phyloP scores from a whole-genome alignment of 202 grass and related monocot genomes.

The Setaria viridis region DNA sequence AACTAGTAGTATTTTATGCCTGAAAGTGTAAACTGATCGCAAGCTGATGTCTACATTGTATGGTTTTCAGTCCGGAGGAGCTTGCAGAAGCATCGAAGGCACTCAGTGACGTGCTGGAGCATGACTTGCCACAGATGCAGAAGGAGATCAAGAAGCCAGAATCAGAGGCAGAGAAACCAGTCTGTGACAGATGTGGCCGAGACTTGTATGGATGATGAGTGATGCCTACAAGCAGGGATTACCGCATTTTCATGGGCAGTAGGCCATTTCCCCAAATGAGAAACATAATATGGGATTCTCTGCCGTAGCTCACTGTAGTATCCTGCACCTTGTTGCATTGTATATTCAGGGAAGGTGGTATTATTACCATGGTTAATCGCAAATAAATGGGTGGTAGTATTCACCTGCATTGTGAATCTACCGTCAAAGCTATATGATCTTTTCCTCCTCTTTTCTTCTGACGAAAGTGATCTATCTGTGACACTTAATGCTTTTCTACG shows the following conservation, averaged over 20 bases:
- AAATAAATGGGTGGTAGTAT: constrained; percentile 22
- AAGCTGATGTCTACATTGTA: constrained; percentile 32
- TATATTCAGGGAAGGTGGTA: neutral
- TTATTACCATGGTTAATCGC: neutral
- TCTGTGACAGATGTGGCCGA: constrained; percentile 77
- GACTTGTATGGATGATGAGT: constrained; percentile 43
- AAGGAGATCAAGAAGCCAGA: constrained; percentile 70
- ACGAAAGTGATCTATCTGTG: neutral
- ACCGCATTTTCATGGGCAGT: neutral
- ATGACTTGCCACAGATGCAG: constrained; percentile 79
- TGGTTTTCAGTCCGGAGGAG: constrained; percentile 67
- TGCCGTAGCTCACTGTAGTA: neutral
- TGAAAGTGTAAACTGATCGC: neutral
- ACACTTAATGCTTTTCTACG: neutral
- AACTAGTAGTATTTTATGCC: neutral
- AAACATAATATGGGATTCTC: constrained; percentile 5
- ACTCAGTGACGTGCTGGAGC: constrained; percentile 73
- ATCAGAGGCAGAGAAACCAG: constrained; percentile 46
- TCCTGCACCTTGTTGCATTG: neutral
- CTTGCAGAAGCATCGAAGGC: constrained; percentile 84
- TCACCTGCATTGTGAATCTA: constrained; percentile 7
- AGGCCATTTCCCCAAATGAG: neutral
- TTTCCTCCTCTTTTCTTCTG: neutral
- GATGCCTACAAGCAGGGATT: neutral
- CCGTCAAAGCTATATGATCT: neutral